Percentiles rank a stretch among this genome's conserved stretches.
Conservation (phyloP, 2,329 filamentous ascomycete genomes). For the Cladosporium oxysporum region DNA sequence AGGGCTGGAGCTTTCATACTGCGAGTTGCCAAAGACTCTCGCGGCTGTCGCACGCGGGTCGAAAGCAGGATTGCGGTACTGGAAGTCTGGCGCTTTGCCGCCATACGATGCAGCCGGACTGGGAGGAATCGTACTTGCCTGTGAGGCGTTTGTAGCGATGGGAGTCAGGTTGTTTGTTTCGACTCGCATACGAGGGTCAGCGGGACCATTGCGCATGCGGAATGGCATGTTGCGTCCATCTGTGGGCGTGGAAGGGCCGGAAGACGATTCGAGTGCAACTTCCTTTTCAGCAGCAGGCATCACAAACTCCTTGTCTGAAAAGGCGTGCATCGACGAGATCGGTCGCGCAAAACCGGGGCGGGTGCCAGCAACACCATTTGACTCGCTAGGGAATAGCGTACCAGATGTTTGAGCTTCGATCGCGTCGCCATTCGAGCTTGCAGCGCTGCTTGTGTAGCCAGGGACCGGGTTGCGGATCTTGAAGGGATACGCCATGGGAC, state of each 20-base stretch:
- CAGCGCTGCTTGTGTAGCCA: slow-evolving; percentile 16
- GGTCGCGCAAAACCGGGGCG: not conserved
- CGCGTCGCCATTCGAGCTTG: slow-evolving; percentile 34
- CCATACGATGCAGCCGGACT: slow-evolving; percentile 16
- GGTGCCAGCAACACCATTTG: slow-evolving; percentile 16
- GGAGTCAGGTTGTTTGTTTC: slow-evolving; percentile 13
- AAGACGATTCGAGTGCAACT: slow-evolving; percentile 1
- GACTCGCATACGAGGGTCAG: not conserved
- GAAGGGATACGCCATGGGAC: slow-evolving; percentile 73
- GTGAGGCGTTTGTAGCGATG: slow-evolving; percentile 8
- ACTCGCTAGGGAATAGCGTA: slow-evolving; percentile 18
- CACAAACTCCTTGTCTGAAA: slow-evolving; percentile 20
- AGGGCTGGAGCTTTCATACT: not conserved
- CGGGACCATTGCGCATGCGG: slow-evolving; percentile 14
- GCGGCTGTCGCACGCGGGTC: slow-evolving; percentile 11
- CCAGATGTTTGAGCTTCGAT: slow-evolving; percentile 22
- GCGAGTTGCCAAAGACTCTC: slow-evolving; percentile 15
- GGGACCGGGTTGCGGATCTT: slow-evolving; percentile 55
- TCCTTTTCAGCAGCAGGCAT: slow-evolving; percentile 18
- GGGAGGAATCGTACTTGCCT: slow-evolving; percentile 10
- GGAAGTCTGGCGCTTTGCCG: slow-evolving; percentile 13
- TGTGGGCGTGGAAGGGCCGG: slow-evolving; percentile 2
- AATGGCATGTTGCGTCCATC: slow-evolving; percentile 12
- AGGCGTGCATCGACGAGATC: slow-evolving; percentile 15
- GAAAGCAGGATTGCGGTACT: slow-evolving; percentile 21